A percentile compares a stretch with the other conserved stretches of the same genome.
phyloP scores from a whole-genome alignment of 371 early-diverging fungal genomes.

The Apophysomyces variabilis region DNA sequence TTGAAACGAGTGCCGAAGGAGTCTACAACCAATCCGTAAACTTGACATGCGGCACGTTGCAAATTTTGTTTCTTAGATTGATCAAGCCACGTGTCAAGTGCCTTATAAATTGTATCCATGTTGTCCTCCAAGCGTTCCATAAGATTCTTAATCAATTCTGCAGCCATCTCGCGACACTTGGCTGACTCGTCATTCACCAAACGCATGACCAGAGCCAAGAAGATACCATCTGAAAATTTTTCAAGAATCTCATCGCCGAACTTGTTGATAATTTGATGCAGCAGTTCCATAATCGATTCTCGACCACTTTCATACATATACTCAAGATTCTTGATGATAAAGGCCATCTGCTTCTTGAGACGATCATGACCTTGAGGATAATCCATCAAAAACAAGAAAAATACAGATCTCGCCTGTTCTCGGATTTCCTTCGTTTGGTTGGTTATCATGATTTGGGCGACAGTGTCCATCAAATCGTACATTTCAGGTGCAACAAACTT shows the following conservation, averaged over 20 bases:
- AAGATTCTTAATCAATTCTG: constrained; percentile 70
- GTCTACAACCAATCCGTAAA: constrained; percentile 83
- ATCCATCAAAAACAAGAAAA: constrained; percentile 89
- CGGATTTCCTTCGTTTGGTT: constrained; percentile 81
- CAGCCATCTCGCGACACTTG: constrained; percentile 90
- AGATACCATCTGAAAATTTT: constrained; percentile 81
- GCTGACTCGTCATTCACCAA: constrained; percentile 91
- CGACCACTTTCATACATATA: constrained; percentile 93
- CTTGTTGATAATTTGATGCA: constrained; percentile 77
- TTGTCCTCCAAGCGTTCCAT: constrained; percentile 61
- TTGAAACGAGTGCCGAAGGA: constrained; percentile 66
- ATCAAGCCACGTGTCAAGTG: constrained; percentile 79
- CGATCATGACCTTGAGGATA: constrained; percentile 90
- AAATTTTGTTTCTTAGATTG: constrained; percentile 58
- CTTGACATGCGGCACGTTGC: constrained; percentile 81
- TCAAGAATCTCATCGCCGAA: constrained; percentile 75
- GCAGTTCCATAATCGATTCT: constrained; percentile 83
- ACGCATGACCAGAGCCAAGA: constrained; percentile 81
- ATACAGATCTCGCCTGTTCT: constrained; percentile 79
- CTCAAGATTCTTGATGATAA: constrained; percentile 85
- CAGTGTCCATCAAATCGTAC: constrained; percentile 88
- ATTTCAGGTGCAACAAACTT: constrained; percentile 86
- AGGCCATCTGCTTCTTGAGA: constrained; percentile 81
- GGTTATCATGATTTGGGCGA: constrained; percentile 84
- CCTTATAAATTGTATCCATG: constrained; percentile 57